Base-by-base conservation (phyloP, 139 green algal genomes). In the Chlorella sorokiniana region DNA sequence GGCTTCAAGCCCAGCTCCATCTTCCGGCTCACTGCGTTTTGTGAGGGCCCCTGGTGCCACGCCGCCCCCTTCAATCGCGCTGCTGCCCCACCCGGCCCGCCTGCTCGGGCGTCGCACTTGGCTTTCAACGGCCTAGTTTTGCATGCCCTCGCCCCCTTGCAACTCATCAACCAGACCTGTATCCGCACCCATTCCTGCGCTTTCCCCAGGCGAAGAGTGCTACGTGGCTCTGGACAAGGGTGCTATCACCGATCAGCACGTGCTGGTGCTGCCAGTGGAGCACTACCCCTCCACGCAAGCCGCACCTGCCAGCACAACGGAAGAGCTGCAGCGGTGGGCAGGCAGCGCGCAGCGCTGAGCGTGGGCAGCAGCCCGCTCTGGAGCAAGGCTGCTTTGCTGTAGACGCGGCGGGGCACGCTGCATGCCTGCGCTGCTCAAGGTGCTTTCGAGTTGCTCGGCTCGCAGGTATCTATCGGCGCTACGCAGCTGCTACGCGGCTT, bases 261-360 rank as follows among this genome's bases (percentile, higher is more conserved):
- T 92, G 72, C 89, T 98, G 63, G 67, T 98, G 33, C 86, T 99
- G 33, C 95, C 95, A 31, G 93, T 98, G 40, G 96, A 98, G 79
- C 96, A 99, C 88, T 91, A 89, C 73, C 87, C 94, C 23, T 92
- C 67, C 78, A 83, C 68, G 16, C 80, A 92, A n/a, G 59, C 80
- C 9, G 73, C 96, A 59, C 84, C 91, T 31, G 18, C 81, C 5
- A 40, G n/a, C 8, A 80, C 69, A 27, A 88, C 83, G 54, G 85
- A 82, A 4, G 93, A 94, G 88, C 79, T 95, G 84, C 77, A 90
- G 74, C 61, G 84, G 73, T 86, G 41, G 27, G 80, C 23, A 1
- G 48, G 48, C 16, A 42, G 40, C 0, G 68, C 41, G 42, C 71
- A 1, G 4, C n/a, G 31, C 7, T 16, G 54, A 22, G 54, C 11